Evolutionary conservation across 768 basidiomycete species (phyloP).

Genomic region (Lactarius indigo): DNA sequence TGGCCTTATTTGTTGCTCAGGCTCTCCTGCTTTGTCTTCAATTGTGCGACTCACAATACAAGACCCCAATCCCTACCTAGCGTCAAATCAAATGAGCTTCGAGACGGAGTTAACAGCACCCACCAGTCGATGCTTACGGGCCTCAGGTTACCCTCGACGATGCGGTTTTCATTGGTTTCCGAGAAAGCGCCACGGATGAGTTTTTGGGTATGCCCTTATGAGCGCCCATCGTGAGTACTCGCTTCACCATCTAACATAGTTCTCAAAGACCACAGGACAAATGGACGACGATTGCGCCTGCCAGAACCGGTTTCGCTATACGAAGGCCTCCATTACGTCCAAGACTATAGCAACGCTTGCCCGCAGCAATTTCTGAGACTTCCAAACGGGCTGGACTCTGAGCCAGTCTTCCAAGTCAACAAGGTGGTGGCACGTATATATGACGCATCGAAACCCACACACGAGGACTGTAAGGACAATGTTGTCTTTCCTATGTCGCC

Average conservation of each 20-base stretch:
- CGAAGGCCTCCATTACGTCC: conserved; percentile 24
- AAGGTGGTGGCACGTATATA: neutral
- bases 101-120: neutral
- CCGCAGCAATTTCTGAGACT: conserved; percentile 28
- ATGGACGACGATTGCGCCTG: conserved; percentile 36
- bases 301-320: conserved; percentile 28
- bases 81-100: neutral
- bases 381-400: conserved; percentile 6
- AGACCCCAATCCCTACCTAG: neutral
- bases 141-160: neutral
- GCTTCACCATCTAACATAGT: neutral
- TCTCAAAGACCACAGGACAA: conserved; percentile 26
- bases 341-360: conserved; percentile 27
- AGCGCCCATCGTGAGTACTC: neutral
- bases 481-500: neutral
- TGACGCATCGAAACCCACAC: neutral
- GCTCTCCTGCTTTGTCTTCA: neutral
- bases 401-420: neutral
- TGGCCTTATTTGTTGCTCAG: neutral
- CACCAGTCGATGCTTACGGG: neutral
- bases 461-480: conserved; percentile 28
- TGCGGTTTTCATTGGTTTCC: neutral
- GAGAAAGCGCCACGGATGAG: neutral
- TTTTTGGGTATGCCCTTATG: neutral
- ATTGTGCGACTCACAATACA: neutral